Conservation (phyloP, 202 grass and related monocot species). For the Panicum hallii region DNA sequence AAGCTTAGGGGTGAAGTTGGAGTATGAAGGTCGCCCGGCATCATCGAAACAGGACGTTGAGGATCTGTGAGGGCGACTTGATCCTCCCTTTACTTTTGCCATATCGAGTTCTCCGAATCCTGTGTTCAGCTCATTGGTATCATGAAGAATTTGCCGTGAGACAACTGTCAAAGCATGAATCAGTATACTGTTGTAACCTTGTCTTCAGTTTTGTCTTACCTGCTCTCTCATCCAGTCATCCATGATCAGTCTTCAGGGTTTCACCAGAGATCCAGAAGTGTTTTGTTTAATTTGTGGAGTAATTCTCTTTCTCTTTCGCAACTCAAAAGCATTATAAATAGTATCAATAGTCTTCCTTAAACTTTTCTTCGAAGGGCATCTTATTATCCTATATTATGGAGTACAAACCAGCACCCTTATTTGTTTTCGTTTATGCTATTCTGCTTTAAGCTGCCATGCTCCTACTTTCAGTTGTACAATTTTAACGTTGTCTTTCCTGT, state of each 20-base stretch:
- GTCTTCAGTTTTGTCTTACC: neutral
- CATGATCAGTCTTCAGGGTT: neutral
- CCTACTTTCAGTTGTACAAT: neutral
- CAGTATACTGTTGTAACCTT: neutral
- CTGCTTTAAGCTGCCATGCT: neutral
- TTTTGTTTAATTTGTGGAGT: neutral
- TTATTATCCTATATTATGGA: neutral
- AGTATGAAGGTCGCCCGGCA: conserved; percentile 68
- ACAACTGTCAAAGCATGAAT: neutral
- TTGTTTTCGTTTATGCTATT: no score
- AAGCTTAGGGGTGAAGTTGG: conserved; percentile 69
- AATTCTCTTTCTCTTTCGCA: neutral
- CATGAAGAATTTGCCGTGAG: neutral
- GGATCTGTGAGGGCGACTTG: conserved; percentile 43
- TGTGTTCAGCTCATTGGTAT: neutral
- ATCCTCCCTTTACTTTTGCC: neutral
- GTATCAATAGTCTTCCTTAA: neutral
- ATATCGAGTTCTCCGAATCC: neutral
- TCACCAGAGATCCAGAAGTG: neutral
- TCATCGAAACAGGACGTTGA: conserved; percentile 53
- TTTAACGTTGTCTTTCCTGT: neutral
- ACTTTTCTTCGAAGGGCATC: neutral
- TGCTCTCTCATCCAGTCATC: neutral
- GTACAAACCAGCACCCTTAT: neutral
- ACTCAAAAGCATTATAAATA: neutral